Percentiles rank a stretch among this genome's conserved stretches.
phyloP scores from a whole-genome alignment of 2,329 filamentous ascomycete species.

The Hirsutella thompsonii region DNA sequence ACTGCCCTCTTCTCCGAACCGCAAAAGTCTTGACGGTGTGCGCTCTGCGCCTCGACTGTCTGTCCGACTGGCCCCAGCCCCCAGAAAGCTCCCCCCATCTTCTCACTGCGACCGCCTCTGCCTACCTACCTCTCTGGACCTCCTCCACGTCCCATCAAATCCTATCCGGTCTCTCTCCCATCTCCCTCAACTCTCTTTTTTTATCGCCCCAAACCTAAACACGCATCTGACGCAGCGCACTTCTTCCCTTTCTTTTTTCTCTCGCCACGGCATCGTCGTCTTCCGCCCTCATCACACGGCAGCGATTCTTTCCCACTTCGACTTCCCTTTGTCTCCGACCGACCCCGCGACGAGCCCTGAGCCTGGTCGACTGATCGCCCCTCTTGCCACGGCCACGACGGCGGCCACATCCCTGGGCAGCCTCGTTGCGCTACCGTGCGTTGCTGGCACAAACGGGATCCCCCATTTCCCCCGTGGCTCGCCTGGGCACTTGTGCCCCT shows the following conservation, averaged over 20 bases:
- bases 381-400: slow-evolving; percentile 16
- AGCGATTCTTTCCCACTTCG: not conserved
- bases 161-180: slow-evolving; percentile 3
- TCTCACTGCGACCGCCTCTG: not conserved
- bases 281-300: not conserved
- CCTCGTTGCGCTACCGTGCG: slow-evolving; percentile 14
- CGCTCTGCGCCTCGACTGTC: too few species aligned
- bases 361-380: slow-evolving; percentile 5
- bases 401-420: slow-evolving; percentile 11
- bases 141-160: too few species aligned
- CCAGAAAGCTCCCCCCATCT: slow-evolving; percentile 5
- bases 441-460: slow-evolving; percentile 15
- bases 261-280: not conserved
- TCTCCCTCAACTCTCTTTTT: slow-evolving; percentile 5
- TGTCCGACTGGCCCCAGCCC: slow-evolving; percentile 7
- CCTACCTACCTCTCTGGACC: too few species aligned
- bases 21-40: slow-evolving; percentile 3
- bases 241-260: not conserved
- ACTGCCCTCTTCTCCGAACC: not conserved
- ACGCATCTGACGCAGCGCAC: slow-evolving; percentile 2
- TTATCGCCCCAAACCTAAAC: slow-evolving; percentile 5
- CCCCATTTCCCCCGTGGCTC: slow-evolving; percentile 4
- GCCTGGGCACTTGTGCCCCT: not conserved
- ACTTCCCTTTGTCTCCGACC: slow-evolving; percentile 4
- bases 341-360: slow-evolving; percentile 2